Evolutionary conservation across 1,284 basidiomycete genomes (phyloP).

Genomic region (Tranzscheliella williamsii): DNA sequence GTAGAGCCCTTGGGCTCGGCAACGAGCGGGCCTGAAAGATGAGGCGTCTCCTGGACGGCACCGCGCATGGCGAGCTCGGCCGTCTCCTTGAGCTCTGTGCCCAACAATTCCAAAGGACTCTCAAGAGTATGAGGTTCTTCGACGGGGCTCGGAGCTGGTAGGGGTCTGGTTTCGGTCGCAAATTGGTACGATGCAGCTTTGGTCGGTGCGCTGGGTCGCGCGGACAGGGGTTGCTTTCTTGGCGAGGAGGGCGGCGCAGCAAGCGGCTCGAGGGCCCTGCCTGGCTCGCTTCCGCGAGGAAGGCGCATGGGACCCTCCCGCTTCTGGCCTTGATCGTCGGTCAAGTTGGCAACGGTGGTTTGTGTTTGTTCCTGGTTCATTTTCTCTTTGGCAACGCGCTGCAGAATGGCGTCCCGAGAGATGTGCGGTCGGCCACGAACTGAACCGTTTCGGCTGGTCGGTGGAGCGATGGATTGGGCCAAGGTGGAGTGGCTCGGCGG

Average conservation of each 20-base stretch:
- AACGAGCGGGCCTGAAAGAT: no score
- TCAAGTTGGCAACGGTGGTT: background rate
- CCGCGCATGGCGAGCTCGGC: constrained; percentile 5
- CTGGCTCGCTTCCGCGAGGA: constrained; percentile 29
- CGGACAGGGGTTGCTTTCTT: background rate
- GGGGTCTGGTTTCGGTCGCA: constrained; percentile 26
- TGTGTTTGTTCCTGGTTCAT: constrained; percentile 21
- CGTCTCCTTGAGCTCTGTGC: constrained; percentile 38
- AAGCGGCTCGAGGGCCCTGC: background rate
- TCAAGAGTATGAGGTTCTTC: constrained; percentile 20
- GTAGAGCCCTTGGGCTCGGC: no score
- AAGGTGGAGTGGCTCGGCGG: background rate
- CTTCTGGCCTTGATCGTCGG: background rate
- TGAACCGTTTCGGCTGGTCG: constrained; percentile 6
- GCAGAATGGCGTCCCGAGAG: constrained; percentile 53
- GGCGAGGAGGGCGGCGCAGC: background rate
- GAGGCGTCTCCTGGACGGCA: no score
- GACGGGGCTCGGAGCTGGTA: constrained; percentile 43
- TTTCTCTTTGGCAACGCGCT: constrained; percentile 51
- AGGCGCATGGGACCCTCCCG: constrained; percentile 6
- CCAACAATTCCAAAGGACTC: constrained; percentile 44
- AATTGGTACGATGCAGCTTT: constrained; percentile 1
- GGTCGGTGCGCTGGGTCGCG: constrained; percentile 25
- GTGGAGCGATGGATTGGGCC: constrained; percentile 4
- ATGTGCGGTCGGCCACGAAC: constrained; percentile 51